Base-by-base conservation (phyloP, 257 asterid species). In the Scutellaria minor region DNA sequence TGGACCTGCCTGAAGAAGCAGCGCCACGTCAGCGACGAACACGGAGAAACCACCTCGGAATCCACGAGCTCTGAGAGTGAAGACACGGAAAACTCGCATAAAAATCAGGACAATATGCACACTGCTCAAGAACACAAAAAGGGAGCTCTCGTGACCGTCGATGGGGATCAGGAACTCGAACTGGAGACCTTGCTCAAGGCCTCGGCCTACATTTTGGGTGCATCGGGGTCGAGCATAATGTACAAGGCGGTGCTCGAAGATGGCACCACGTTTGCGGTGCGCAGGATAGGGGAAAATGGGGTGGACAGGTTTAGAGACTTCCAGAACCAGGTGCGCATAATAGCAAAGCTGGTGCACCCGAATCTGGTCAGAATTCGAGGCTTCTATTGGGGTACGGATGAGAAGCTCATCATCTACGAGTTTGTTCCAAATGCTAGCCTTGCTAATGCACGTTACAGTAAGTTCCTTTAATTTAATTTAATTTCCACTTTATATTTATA, bases 231-330 rank as follows among this genome's bases (percentile, higher is more conserved):
- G 0, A 92, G 96, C 69, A 95, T 95, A 70, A 82, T 95, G 94
- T 95, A 95, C 85, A 95, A 95, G 83, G 97, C 99, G 0, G 98
- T 95, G 64, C 82, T 95, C 0, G 96, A 95, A 51, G 96, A 92
- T 47, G 98, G 99, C 0, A 80, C 96, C 0, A 80, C 89, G 0
- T 53, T 92, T 7, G 99, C 99, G 0, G 99, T 95, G 45, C 85
- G 99, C 11, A 56, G 99, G 9, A 87, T 95, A 6, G 99, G 98
- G 0, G 99, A 95, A 60, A 87, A 81, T 8, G 97, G 98, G 0
- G 82, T 90, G 42, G 99, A 90, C 57, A 50, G 98, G 70, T 92
- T 90, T 79, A 75, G 96, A 54, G 99, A 95, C 77, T 95, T 95
- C 58, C 87, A 95, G 79, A 95, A 89, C 51, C 98, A 88, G 86